Base-by-base conservation (phyloP, 2,329 filamentous ascomycete genomes). In the Tolypocladium ovalisporum region DNA sequence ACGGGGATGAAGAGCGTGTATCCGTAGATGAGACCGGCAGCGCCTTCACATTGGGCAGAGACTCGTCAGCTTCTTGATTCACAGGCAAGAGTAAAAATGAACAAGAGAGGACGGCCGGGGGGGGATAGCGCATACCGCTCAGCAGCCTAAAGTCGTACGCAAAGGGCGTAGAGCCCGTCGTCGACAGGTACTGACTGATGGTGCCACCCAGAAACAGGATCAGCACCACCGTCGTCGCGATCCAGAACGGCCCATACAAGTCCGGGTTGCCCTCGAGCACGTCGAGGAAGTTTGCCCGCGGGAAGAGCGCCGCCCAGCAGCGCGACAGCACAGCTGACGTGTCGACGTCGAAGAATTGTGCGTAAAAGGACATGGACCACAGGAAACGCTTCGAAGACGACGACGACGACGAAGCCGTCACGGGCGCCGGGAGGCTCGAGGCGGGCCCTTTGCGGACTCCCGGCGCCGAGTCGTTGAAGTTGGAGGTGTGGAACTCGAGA, bases 331-430 rank as follows among this genome's bases (percentile, higher is more conserved):
- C 92, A 56, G 94, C 89, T 59, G 83, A 86, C 1, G 94, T 97
- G 75, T 99, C 94, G 62, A 99, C 93, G 70, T 99, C 94, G 76
- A 99, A 99, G 83, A 94, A 97, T 76, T 96, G 94, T 57, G 91
- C 85, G 77, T 99, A 99, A 79, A 96, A 99, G 58, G 85, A 85
- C 61, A 97, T 79, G 52, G 86, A 86, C 94, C 94, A 99, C 62
- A 97, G 88, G 76, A 87, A 91, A 68, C 89, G 89, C 76, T 97
- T 97, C 60, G 83, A 80, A n/a, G 72, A 71, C 22, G 70, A 66
- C 22, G 71, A 69, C 8, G 71, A 69, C 8, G 71, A 70, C 24
- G 76, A 72, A 3, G 82, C 76, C 22, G 83, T 85, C 15, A 69
- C 82, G 1, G 83, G 83, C 1, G 77, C 75, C 0, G 82, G 84